Conservation (phyloP, 1,284 basidiomycete genomes). For the Veloporphyrellus conicus region DNA sequence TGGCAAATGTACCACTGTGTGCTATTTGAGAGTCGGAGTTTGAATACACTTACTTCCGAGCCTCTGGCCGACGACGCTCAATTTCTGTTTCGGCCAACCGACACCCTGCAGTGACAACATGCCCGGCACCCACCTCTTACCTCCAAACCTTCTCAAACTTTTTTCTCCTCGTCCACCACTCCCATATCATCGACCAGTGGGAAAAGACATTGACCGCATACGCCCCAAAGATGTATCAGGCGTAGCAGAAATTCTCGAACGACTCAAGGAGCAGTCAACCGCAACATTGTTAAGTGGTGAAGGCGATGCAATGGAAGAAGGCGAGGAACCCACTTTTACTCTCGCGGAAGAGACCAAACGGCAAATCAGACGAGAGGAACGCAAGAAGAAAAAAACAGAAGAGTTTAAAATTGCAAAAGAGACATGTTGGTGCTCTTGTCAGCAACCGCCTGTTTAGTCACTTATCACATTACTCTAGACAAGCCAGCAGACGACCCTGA, state of each 20-base stretch:
- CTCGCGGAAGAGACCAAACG: conserved; percentile 76
- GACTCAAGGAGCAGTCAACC: conserved; percentile 73
- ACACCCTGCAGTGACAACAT: conserved; percentile 37
- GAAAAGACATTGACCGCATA: conserved; percentile 75
- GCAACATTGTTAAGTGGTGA: conserved; percentile 56
- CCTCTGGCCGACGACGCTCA: neutral
- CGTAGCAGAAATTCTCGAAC: conserved; percentile 68
- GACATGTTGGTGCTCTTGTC: conserved; percentile 56
- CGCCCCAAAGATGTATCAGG: conserved; percentile 67
- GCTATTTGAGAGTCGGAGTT: conserved; percentile 30
- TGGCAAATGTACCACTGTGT: no score
- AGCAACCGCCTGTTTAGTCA: conserved; percentile 8
- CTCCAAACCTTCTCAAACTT: conserved; percentile 90
- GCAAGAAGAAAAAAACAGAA: conserved; percentile 74
- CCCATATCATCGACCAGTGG: conserved; percentile 79
- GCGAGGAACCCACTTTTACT: conserved; percentile 73
- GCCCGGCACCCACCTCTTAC: conserved; percentile 84
- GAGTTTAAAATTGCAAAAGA: conserved; percentile 81
- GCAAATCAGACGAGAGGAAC: conserved; percentile 72
- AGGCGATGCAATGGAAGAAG: conserved; percentile 69
- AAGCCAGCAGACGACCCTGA: conserved; percentile 89
- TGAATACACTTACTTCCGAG: conserved; percentile 16
- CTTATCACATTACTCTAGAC: conserved; percentile 47
- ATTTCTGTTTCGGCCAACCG: conserved; percentile 10
- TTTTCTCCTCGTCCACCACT: conserved; percentile 89